Evolutionary conservation across 2,329 filamentous ascomycete species (phyloP).

Genomic region (Alternaria metachromatica): DNA sequence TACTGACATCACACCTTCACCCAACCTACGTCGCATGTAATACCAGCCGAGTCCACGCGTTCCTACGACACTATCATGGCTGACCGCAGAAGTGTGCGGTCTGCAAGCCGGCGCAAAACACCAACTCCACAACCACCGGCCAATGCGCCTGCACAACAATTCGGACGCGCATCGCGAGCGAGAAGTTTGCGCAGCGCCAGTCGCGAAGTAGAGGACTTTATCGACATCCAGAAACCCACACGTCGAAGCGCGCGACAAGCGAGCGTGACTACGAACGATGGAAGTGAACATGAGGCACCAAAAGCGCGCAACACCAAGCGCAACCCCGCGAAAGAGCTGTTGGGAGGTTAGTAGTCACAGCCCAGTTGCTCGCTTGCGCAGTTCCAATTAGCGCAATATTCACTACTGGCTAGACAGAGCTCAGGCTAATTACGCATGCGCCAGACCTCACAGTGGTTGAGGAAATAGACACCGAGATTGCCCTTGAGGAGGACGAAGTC

Average conservation of each 20-base stretch:
- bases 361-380: background rate
- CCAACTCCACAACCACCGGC: slow-evolving; percentile 38
- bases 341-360: slow-evolving; percentile 37
- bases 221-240: slow-evolving; percentile 25
- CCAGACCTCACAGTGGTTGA: slow-evolving; percentile 46
- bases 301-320: slow-evolving; percentile 29
- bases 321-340: slow-evolving; percentile 28
- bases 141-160: slow-evolving; percentile 22
- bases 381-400: background rate
- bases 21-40: slow-evolving; percentile 14
- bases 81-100: slow-evolving; percentile 40
- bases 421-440: slow-evolving; percentile 16
- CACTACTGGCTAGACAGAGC: background rate
- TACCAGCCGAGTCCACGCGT: background rate
- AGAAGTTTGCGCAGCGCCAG: slow-evolving; percentile 50
- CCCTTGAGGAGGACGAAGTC: slow-evolving; percentile 19
- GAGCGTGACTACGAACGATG: slow-evolving; percentile 37
- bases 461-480: slow-evolving; percentile 35
- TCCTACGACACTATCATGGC: slow-evolving; percentile 32
- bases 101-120: slow-evolving; percentile 44
- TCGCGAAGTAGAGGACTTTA: slow-evolving; percentile 41
- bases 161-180: slow-evolving; percentile 33
- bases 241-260: slow-evolving; percentile 39
- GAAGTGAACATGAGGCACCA: slow-evolving; percentile 26
- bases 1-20: background rate